These are phyloP conservation scores for Micromonas commoda DNA, from an alignment of 139 green algal species.

Conservation along the genomic window DNA sequence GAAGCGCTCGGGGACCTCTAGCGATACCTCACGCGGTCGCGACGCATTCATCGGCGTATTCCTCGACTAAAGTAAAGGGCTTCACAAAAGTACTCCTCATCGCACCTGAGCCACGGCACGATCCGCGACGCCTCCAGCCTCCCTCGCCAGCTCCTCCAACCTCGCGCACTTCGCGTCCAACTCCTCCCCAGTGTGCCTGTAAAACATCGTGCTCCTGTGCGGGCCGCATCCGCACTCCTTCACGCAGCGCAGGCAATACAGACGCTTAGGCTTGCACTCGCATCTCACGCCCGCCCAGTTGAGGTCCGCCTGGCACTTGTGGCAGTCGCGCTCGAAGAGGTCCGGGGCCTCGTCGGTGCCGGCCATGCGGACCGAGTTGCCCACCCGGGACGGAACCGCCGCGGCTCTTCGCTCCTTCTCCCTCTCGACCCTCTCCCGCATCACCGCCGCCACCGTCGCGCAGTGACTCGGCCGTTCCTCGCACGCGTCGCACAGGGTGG, in stretches of 20 bases:
- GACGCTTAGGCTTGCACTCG: not conserved
- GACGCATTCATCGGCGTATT: too few species aligned
- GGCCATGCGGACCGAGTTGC: not conserved
- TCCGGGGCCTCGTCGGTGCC: not conserved
- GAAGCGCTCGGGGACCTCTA: too few species aligned
- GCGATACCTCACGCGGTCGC: too few species aligned
- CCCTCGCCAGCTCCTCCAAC: not conserved
- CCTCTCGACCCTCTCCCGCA: not conserved
- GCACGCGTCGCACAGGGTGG: not conserved
- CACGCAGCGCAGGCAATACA: constrained; percentile 23
- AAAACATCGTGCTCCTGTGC: constrained; percentile 9
- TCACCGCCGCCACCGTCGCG: not conserved
- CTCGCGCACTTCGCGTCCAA: not conserved
- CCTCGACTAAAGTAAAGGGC: too few species aligned
- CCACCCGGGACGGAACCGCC: not conserved
- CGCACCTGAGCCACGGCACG: not conserved
- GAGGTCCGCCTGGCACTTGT: not conserved
- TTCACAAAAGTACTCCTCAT: too few species aligned
- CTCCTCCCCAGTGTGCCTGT: constrained; percentile 11
- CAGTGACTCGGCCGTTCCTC: not conserved
- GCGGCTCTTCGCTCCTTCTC: not conserved
- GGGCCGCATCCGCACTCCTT: constrained; percentile 11
- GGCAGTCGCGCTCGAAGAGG: constrained; percentile 12
- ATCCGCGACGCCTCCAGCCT: too few species aligned
- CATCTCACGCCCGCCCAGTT: constrained; percentile 10